phyloP scores from a whole-genome alignment of 176 grass and related monocot genomes.

The Tillandsia leiboldiana region DNA sequence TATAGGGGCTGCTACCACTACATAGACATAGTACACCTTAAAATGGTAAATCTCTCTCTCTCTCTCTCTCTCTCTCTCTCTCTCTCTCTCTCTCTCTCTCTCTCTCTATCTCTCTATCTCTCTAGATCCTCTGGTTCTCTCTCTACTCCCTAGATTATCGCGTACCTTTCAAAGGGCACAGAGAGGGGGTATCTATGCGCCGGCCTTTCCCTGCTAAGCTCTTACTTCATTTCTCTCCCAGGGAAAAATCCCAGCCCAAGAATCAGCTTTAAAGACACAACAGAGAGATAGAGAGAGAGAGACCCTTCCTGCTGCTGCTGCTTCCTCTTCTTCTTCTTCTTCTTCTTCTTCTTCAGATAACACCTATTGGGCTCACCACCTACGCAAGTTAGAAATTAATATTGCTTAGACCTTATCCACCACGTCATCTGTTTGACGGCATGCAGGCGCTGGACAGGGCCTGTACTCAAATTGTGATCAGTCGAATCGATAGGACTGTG shows the following conservation, averaged over 20 bases:
- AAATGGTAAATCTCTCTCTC: not conserved
- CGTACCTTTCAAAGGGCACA: not conserved
- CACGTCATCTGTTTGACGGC: too few relatives aligned
- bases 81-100: not conserved
- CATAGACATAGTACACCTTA: not conserved
- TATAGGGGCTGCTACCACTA: not conserved
- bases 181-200: not conserved
- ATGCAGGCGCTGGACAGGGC: too few relatives aligned
- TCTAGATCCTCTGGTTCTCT: not conserved
- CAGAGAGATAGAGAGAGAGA: too few relatives aligned
- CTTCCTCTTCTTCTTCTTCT: too few relatives aligned
- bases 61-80: not conserved
- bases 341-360: not conserved
- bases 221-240: not conserved
- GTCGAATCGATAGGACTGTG: too few relatives aligned
- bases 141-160: slow-evolving; percentile 1
- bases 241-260: not conserved
- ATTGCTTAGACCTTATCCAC: too few relatives aligned
- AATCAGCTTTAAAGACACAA: not conserved
- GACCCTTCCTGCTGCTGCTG: too few relatives aligned
- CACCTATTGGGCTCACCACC: not conserved
- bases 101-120: not conserved
- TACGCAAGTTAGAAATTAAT: too few relatives aligned
- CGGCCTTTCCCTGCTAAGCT: slow-evolving; percentile 12
- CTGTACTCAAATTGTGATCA: too few relatives aligned